Percentiles rank a stretch among this genome's conserved stretches.
Conservation (phyloP, 768 basidiomycete species). For the Pleurotus djamor region DNA sequence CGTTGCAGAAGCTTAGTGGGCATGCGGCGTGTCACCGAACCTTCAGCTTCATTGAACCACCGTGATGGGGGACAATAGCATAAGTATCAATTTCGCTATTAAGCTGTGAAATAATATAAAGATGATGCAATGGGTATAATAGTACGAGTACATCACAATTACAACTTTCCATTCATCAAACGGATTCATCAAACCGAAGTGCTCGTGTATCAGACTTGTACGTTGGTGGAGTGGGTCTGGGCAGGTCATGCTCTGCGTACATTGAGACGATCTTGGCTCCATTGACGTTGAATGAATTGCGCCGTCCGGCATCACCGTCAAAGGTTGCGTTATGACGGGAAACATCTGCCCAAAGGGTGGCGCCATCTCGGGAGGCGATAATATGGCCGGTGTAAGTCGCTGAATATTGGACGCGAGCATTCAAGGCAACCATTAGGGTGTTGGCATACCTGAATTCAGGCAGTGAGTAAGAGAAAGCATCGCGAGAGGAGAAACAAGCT, state of each 20-base stretch:
- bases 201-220: not conserved
- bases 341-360: slow-evolving; percentile 2
- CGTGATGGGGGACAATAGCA: no score
- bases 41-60: no score
- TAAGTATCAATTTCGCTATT: not conserved
- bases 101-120: not conserved
- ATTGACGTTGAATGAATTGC: not conserved
- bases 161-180: not conserved
- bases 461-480: not conserved
- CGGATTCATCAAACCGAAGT: not conserved
- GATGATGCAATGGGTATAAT: not conserved
- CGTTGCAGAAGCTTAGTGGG: no score
- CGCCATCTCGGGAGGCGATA: not conserved
- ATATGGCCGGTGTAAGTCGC: not conserved
- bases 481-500: not conserved
- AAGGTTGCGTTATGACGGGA: not conserved
- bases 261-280: not conserved
- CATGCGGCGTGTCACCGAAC: no score
- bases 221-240: not conserved
- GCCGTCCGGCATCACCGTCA: not conserved
- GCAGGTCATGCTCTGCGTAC: not conserved
- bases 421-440: slow-evolving; percentile 10
- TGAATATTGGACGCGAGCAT: slow-evolving; percentile 6
- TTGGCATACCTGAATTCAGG: slow-evolving; percentile 9
- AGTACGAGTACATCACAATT: not conserved